These are phyloP conservation scores for Selaginella tamariscina DNA, from an alignment of 75 land plant genomes.

Conservation along the genomic window DNA sequence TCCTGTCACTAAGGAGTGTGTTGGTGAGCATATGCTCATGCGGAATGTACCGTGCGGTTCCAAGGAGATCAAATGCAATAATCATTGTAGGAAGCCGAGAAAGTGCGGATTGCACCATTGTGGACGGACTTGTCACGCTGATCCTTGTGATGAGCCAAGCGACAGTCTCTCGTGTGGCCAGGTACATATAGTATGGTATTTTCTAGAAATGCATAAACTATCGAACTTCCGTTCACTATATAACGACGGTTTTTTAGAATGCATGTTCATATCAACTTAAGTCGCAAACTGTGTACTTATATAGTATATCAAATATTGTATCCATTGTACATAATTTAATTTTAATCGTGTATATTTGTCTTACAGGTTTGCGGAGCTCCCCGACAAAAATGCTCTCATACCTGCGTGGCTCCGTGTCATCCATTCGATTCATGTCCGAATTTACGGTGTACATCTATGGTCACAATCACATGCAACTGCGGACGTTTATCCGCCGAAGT, in stretches of 20 bases:
- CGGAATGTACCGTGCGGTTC: constrained; percentile 97
- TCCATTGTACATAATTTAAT: too few relatives aligned
- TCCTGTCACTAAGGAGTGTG: constrained; percentile 73
- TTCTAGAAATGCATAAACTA: too few relatives aligned
- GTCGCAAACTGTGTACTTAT: too few relatives aligned
- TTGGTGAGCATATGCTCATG: constrained; percentile 76
- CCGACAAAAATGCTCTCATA: constrained; percentile 86
- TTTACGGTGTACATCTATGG: constrained; percentile 57
- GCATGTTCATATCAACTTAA: too few relatives aligned
- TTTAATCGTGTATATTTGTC: too few relatives aligned
- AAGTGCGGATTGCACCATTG: constrained; percentile 97
- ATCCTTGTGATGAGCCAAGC: constrained; percentile 55
- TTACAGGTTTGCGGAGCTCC: constrained; percentile 92
- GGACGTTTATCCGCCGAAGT: constrained; percentile 65
- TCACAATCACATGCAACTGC: constrained; percentile 75
- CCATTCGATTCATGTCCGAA: constrained; percentile 78
- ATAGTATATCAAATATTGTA: too few relatives aligned
- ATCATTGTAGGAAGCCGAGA: constrained; percentile 80
- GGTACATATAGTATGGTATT: too few relatives aligned
- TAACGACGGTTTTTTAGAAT: too few relatives aligned
- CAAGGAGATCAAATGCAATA: constrained; percentile 81
- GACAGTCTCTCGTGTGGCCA: constrained; percentile 63
- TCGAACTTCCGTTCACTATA: too few relatives aligned
- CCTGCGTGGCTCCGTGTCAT: constrained; percentile 73
- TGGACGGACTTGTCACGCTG: constrained; percentile 63